Evolutionary conservation across 108 stramenopile species (phyloP).

Genomic region (Fistulifera pelliculosa): DNA sequence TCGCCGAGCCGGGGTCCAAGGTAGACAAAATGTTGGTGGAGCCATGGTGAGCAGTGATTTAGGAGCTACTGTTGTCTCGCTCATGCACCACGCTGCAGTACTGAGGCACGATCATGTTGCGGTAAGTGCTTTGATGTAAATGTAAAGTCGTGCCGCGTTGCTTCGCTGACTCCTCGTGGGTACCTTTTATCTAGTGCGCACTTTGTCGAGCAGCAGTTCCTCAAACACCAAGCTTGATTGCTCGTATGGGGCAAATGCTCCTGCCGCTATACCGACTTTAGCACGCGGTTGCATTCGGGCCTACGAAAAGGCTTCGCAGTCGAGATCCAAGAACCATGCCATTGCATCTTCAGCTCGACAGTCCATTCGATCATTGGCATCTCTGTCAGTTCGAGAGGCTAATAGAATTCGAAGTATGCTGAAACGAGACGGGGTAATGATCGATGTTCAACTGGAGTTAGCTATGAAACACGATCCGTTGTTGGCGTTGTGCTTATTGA

Average conservation of each 20-base stretch:
- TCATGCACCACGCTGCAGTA: constrained; percentile 59
- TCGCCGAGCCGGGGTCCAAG: constrained; percentile 9
- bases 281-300: constrained; percentile 60
- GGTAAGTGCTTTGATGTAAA: constrained; percentile 26
- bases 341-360: constrained; percentile 26
- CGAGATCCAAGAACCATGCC: constrained; percentile 8
- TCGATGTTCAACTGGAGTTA: constrained; percentile 41
- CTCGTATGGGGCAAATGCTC: constrained; percentile 63
- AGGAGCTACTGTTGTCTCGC: constrained; percentile 33
- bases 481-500: constrained; percentile 7
- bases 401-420: constrained; percentile 32
- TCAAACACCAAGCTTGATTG: constrained; percentile 36
- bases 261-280: constrained; percentile 39
- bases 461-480: constrained; percentile 18
- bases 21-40: background rate
- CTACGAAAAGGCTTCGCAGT: constrained; percentile 19
- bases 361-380: constrained; percentile 31
- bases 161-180: too few relatives aligned
- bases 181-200: constrained; percentile 24
- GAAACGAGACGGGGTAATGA: constrained; percentile 31
- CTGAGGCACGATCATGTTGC: constrained; percentile 59
- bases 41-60: constrained; percentile 29
- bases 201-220: constrained; percentile 62
- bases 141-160: constrained; percentile 2
- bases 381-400: constrained; percentile 42